Percentiles rank a stretch among this genome's conserved stretches.
Evolutionary conservation across 768 basidiomycete genomes (phyloP).

Genomic region (Boletellus ananiceps): DNA sequence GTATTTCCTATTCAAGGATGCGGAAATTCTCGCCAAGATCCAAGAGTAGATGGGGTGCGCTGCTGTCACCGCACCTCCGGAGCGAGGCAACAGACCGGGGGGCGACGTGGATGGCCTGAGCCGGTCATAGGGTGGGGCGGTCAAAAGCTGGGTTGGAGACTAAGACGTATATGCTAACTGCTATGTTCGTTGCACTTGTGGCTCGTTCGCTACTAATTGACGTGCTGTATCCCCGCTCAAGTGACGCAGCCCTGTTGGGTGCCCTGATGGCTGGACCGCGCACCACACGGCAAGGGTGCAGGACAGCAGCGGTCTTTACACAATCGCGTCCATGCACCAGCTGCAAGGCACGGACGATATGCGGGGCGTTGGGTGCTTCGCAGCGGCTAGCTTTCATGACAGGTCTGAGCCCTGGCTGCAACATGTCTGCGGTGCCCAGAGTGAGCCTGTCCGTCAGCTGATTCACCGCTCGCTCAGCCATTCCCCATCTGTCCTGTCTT

Average conservation of each 20-base stretch:
- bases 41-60: slow-evolving; percentile 56
- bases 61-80: neutral
- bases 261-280: neutral
- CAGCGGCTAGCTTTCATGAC: neutral
- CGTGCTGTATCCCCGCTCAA: slow-evolving; percentile 29
- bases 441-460: neutral
- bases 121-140: neutral
- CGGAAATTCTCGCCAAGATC: slow-evolving; percentile 95
- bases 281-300: neutral
- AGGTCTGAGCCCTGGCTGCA: neutral
- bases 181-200: slow-evolving; percentile 21
- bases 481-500: neutral
- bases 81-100: neutral
- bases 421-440: neutral
- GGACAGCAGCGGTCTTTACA: neutral
- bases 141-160: slow-evolving; percentile 8
- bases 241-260: neutral
- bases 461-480: neutral
- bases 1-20: slow-evolving; percentile 91
- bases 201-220: slow-evolving; percentile 18
- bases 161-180: slow-evolving; percentile 16
- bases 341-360: too few species aligned
- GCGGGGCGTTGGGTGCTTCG: neutral
- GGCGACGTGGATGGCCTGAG: neutral
- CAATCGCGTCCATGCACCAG: neutral